Evolutionary conservation across 2,329 filamentous ascomycete species (phyloP), one percentile per base, ranked within the genome.

Genomic region (Geoglossum cookeanum): DNA sequence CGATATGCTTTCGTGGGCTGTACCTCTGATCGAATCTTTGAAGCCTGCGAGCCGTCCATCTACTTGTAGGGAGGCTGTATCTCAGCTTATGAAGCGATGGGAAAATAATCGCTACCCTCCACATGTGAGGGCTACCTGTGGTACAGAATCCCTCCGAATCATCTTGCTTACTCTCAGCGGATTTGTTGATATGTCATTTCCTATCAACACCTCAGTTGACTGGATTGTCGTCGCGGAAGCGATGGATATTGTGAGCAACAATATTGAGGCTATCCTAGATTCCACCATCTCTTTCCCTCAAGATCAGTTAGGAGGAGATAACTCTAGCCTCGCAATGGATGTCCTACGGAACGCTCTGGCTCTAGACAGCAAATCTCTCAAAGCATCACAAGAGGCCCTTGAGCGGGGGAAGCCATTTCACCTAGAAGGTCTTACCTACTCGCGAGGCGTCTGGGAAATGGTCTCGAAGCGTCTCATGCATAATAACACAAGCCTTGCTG

Each of bases 41-140:
- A 81, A 83, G 59, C 76, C 83, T 4, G 79, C 83, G 58, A 87
- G 88, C 64, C 80, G 88, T 59, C 82, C 85, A 17, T 84, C 90
- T 62, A 84, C 87, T 6, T 90, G 88, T 67, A 81, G 88, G 60
- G 80, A 84, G n/a, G 73, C 96, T 47, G 76, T 87, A 44, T 78
- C 84, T 60, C 82, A 88, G 57, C 76, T 95, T 8, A 78, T 96
- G 47, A 77, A 80, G 57, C 78, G 77, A 5, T 75, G 84, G 27
- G 80, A 79, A 59, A 75, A 79, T 37, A 66, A 72, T 1, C 68
- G 65, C 11, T 78, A 80, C 56, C 76, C 81, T 0, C 71, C 75
- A 35, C 73, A 76, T 55, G 80, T 81, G 4, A 75, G 78, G 62
- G 73, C 77, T 1, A 78, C 78, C 22, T 84, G 83, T 62, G 81